A percentile compares a stretch with the other conserved stretches of the same genome.
These are phyloP conservation scores for Amaranthus hypochondriacus DNA, from an alignment of 148 eudicot genomes.

Conservation along the genomic window DNA sequence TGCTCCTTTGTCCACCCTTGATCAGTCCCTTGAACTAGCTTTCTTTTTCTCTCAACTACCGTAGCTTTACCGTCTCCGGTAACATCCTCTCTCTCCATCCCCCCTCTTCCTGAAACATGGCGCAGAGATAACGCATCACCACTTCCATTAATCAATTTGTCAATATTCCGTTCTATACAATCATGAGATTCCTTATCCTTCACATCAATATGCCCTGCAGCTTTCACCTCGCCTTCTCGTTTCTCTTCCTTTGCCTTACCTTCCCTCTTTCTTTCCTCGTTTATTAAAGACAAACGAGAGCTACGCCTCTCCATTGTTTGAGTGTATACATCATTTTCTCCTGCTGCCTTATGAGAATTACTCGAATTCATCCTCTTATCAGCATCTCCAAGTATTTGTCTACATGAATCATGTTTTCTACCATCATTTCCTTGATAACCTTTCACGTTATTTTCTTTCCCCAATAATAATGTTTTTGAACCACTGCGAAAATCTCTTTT, in stretches of 20 bases:
- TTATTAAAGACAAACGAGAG: not conserved
- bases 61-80: conserved; percentile 13
- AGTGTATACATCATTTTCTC: conserved; percentile 9
- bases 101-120: not conserved
- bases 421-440: conserved; percentile 9
- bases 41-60: conserved; percentile 62
- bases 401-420: not conserved
- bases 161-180: not conserved
- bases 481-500: conserved; percentile 5
- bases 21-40: conserved; percentile 32
- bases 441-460: not conserved
- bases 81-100: conserved; percentile 1
- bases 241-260: not conserved
- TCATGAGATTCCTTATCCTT: conserved; percentile 2
- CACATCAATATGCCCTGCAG: conserved; percentile 10
- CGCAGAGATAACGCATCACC: not conserved
- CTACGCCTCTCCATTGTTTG: conserved; percentile 7
- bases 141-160: not conserved
- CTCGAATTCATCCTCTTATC: conserved; percentile 25
- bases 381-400: not conserved
- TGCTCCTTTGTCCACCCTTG: conserved; percentile 75
- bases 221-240: conserved; percentile 16
- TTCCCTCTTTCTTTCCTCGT: conserved; percentile 7
- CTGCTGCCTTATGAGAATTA: conserved; percentile 6
- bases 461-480: not conserved